A percentile compares a stretch with the other conserved stretches of the same genome.
These are phyloP conservation scores for Kalanchoe fedtschenkoi DNA, from an alignment of 164 flowering plant genomes.

Conservation along the genomic window DNA sequence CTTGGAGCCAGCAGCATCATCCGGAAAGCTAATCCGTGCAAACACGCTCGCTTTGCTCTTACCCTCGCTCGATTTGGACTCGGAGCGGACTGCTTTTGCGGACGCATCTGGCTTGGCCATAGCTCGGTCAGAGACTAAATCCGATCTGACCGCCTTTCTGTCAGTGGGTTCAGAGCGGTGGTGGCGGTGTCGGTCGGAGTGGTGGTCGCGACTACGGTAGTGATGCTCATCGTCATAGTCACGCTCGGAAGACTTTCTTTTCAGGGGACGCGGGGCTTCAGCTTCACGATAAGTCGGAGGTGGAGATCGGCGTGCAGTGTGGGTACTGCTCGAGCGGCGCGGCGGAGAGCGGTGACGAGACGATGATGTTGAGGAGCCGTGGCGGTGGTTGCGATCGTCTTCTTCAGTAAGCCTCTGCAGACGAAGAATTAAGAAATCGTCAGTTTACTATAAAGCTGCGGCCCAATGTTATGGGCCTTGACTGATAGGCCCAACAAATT, in stretches of 20 bases:
- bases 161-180: slow-evolving; percentile 19
- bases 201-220: no score
- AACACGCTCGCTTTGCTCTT: slow-evolving; percentile 70
- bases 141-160: neutral
- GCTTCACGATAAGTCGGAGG: slow-evolving; percentile 16
- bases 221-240: no score
- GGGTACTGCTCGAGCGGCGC: slow-evolving; percentile 18
- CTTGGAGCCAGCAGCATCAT: slow-evolving; percentile 3
- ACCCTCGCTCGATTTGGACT: slow-evolving; percentile 10
- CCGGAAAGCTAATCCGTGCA: slow-evolving; percentile 84
- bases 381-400: slow-evolving; percentile 12
- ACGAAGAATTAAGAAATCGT: no score
- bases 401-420: neutral
- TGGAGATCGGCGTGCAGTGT: slow-evolving; percentile 22
- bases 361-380: neutral
- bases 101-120: slow-evolving; percentile 6
- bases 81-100: no score
- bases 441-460: slow-evolving; percentile 17
- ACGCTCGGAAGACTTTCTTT: slow-evolving; percentile 30
- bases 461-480: neutral
- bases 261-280: slow-evolving; percentile 24
- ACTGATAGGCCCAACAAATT: neutral
- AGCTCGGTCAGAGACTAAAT: no score
- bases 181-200: slow-evolving; percentile 10
- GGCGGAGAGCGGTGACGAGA: neutral